Evolutionary conservation across 306 rosid genomes (phyloP).

Genomic region (Cucumis cinereus): DNA sequence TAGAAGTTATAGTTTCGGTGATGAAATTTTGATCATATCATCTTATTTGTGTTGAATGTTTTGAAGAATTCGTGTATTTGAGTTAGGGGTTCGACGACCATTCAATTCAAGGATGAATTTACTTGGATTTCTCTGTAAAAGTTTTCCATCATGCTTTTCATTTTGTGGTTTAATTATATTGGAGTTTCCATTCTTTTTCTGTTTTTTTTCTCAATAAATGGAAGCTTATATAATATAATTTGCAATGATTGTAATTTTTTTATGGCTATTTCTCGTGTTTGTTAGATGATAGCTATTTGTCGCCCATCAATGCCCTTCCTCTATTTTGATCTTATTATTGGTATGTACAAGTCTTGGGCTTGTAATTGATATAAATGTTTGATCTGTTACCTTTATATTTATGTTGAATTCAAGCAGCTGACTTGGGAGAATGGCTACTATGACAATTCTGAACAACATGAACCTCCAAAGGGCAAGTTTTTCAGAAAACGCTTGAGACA

Average conservation of each 20-base stretch:
- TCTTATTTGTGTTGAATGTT: constrained; percentile 9
- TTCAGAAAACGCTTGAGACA: no score
- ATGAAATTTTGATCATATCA: background rate
- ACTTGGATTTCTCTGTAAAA: background rate
- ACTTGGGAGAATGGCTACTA: constrained; percentile 92
- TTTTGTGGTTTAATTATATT: no score
- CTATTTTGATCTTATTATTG: background rate
- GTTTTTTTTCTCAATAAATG: background rate
- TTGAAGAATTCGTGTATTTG: constrained; percentile 18
- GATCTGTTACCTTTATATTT: background rate
- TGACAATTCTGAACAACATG: constrained; percentile 41
- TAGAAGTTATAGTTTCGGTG: background rate
- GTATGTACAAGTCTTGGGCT: background rate
- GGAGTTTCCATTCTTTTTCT: background rate
- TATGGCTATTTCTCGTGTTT: background rate
- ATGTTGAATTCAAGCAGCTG: constrained; percentile 55
- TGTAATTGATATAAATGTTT: background rate
- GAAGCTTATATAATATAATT: background rate
- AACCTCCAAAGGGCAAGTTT: no score
- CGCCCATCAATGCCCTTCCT: background rate
- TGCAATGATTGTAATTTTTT: background rate
- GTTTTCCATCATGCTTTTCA: background rate
- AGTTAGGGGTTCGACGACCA: background rate
- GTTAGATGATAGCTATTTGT: background rate
- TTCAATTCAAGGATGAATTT: background rate